Evolutionary conservation across 2,329 filamentous ascomycete species (phyloP).

Genomic region (Fusarium sp.): DNA sequence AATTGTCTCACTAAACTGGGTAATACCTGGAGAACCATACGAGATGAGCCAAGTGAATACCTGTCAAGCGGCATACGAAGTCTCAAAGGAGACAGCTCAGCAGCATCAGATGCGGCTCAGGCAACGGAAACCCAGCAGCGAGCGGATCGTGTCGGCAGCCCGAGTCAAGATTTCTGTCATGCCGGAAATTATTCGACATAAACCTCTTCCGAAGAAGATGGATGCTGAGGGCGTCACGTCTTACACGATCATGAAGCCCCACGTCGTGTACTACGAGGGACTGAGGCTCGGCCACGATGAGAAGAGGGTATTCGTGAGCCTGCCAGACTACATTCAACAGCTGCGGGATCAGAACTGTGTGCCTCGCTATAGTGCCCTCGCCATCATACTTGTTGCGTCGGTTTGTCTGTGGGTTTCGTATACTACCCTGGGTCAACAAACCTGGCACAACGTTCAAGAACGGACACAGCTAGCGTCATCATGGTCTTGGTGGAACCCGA

Average conservation of each 20-base stretch:
- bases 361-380: constrained; percentile 23
- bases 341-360: constrained; percentile 24
- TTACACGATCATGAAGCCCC: constrained; percentile 42
- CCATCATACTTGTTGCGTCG: constrained; percentile 21
- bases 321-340: constrained; percentile 38
- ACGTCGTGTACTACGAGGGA: constrained; percentile 49
- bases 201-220: constrained; percentile 10
- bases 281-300: constrained; percentile 39
- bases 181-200: constrained; percentile 44
- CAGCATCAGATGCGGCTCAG: constrained; percentile 8
- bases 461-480: not conserved
- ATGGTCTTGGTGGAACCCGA: not conserved
- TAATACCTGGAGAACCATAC: constrained; percentile 45
- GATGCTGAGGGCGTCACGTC: constrained; percentile 25
- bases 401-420: constrained; percentile 11
- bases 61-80: constrained; percentile 29
- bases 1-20: constrained; percentile 45
- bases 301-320: constrained; percentile 20
- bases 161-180: constrained; percentile 50
- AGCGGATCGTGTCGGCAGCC: constrained; percentile 19
- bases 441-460: constrained; percentile 10
- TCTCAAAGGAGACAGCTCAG: constrained; percentile 23
- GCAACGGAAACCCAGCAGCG: not conserved
- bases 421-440: constrained; percentile 14
- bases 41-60: constrained; percentile 38